A percentile compares a stretch with the other conserved stretches of the same genome.
These are phyloP conservation scores for Globisporangium cylindrosporum DNA, from an alignment of 352 stramenopile species.

Conservation along the genomic window DNA sequence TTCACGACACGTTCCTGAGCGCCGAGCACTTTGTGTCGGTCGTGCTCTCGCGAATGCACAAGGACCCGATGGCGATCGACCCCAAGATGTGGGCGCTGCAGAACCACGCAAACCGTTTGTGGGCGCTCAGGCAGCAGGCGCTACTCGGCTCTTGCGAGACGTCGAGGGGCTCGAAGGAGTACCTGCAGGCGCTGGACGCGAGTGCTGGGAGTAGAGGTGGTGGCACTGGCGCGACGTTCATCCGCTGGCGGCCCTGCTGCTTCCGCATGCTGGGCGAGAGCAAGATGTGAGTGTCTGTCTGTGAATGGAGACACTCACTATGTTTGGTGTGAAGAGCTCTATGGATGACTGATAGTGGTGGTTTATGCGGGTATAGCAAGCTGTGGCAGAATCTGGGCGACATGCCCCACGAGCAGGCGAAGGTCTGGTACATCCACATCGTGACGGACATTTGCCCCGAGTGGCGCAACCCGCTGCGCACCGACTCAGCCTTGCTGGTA, in stretches of 20 bases:
- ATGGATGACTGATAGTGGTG: not conserved
- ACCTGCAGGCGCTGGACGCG: conserved; percentile 18
- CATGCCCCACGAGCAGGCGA: conserved; percentile 40
- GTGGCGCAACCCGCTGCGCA: conserved; percentile 47
- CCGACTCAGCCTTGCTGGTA: conserved; percentile 58
- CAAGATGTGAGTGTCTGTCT: conserved; percentile 34
- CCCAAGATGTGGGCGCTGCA: conserved; percentile 46
- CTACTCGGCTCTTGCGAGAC: conserved; percentile 57
- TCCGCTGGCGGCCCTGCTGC: conserved; percentile 34
- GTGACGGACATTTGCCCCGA: conserved; percentile 51
- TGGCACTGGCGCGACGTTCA: not conserved
- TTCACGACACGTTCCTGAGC: conserved; percentile 18
- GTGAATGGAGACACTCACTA: not conserved
- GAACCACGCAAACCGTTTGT: conserved; percentile 41
- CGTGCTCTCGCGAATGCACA: conserved; percentile 51
- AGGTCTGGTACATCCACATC: conserved; percentile 52
- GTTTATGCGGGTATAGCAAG: conserved; percentile 26
- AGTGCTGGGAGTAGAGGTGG: not conserved
- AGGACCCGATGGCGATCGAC: conserved; percentile 46
- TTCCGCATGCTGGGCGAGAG: conserved; percentile 40
- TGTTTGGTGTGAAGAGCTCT: not conserved
- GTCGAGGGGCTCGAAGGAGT: conserved; percentile 46
- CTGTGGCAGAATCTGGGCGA: conserved; percentile 62
- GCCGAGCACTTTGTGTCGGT: conserved; percentile 57
- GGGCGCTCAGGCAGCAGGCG: conserved; percentile 59